Evolutionary conservation across 75 land plant genomes (phyloP).

Genomic region (Cunninghamia lanceolata): DNA sequence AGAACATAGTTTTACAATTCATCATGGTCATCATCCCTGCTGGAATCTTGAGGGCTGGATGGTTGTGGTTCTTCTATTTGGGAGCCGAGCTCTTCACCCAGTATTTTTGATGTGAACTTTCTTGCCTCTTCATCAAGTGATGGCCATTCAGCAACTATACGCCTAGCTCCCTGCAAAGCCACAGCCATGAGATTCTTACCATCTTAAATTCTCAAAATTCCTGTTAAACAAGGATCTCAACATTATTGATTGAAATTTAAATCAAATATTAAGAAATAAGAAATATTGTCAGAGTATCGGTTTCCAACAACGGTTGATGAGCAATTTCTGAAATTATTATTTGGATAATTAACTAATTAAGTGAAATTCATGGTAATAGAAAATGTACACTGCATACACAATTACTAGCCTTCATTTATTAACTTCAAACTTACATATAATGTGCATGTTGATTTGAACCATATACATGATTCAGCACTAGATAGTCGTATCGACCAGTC

Average conservation of each 20-base stretch:
- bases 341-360: too few relatives aligned
- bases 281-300: not conserved
- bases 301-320: too few relatives aligned
- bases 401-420: not conserved
- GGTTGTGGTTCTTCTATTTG: constrained; percentile 14
- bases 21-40: not conserved
- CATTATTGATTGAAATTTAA: not conserved
- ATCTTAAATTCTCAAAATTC: not conserved
- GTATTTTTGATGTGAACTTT: constrained; percentile 59
- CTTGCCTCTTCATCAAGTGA: constrained; percentile 90
- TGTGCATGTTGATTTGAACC: too few relatives aligned
- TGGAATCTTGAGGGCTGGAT: not conserved
- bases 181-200: not conserved
- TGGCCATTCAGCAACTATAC: constrained; percentile 94
- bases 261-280: not conserved
- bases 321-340: too few relatives aligned
- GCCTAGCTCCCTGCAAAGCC: constrained; percentile 73
- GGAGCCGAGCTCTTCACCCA: constrained; percentile 46
- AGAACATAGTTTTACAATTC: constrained; percentile 2
- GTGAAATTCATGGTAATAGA: too few relatives aligned
- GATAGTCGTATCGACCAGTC: not conserved
- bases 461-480: too few relatives aligned
- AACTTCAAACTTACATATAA: not conserved
- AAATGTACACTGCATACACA: not conserved
- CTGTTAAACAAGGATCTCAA: not conserved